Conservation (phyloP, 345 rosid genomes). For the Microcos paniculata region DNA sequence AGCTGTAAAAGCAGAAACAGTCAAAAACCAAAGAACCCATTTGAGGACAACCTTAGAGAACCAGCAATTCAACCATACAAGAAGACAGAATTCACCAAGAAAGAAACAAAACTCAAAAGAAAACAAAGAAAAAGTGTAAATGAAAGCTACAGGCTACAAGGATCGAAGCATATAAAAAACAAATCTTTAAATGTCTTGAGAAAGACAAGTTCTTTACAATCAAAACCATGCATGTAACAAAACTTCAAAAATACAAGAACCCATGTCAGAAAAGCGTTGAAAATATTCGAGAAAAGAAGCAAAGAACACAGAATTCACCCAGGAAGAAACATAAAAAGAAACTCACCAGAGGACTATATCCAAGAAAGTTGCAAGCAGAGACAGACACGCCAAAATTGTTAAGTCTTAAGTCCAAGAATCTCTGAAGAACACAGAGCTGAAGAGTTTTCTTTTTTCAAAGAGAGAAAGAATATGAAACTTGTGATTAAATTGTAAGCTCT, state of each 20-base stretch:
- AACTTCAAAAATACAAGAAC: not conserved
- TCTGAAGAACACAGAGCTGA: not conserved
- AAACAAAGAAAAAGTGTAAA: not conserved
- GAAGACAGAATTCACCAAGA: not conserved
- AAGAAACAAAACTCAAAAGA: not conserved
- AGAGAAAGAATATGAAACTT: not conserved
- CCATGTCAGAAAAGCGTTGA: not conserved
- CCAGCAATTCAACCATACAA: not conserved
- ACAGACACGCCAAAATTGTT: no score
- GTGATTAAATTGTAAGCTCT: not conserved
- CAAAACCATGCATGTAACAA: not conserved
- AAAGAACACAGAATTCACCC: not conserved
- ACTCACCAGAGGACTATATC: slow-evolving; percentile 3
- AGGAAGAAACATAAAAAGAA: not conserved
- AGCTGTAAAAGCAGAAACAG: not conserved
- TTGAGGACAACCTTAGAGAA: not conserved
- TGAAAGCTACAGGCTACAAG: not conserved
- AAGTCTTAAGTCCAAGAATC: not conserved
- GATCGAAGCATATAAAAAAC: not conserved
- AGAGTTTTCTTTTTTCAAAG: not conserved
- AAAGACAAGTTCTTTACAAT: not conserved
- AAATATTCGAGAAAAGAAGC: not conserved
- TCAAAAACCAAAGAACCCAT: not conserved
- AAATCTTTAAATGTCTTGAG: not conserved
- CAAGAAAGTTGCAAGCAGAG: not conserved